Base-by-base conservation (phyloP, 2,329 filamentous ascomycete genomes). In the Alternaria alternata region DNA sequence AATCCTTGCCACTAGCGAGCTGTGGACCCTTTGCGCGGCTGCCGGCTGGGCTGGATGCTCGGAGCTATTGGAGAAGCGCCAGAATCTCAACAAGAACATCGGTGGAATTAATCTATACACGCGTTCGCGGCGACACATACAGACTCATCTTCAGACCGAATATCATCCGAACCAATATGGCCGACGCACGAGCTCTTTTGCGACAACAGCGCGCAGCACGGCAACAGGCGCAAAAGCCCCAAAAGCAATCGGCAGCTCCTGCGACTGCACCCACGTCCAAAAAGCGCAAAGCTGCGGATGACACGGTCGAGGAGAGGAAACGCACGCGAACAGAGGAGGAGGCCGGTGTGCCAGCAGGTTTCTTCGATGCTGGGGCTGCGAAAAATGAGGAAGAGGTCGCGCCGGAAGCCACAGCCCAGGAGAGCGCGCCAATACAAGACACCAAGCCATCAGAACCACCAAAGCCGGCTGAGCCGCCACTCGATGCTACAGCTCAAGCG, bases 181-280 rank as follows among this genome's bases (percentile, higher is more conserved):
- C 77, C 9, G 77, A 79, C 67, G 77, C 76, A 32, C 76, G 77
- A 46, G 69, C 77, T 12, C 47, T 79, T 58, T 73, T 79, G 42
- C 76, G 77, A 56, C 75, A 78, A 65, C 75, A 79, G 63, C 75
- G 77, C 18, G 77, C 77, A 54, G 72, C 75, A 44, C 72, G 77
- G 42, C 74, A 77, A 44, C 75, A 76, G 55, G 64, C 71, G 51
- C 74, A 72, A 54, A 68, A 65, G 52, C 66, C 71, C 22, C 71
- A 69, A 58, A 76, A 71, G 62, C 67, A 64, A 49, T 72, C 74
- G 28, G 57, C 72, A 22, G 69, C 70, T 20, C 73, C 73, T n/a
- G 68, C 73, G 30, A 58, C 71, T 22, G 71, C 67, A 28, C 69
- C 74, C 8, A 57, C 60, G 3, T 75, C 75, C 38, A 77, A 69